Percentiles rank a stretch among this genome's conserved stretches.
phyloP scores from a whole-genome alignment of 2,329 filamentous ascomycete species.

The Scorias spongiosa region DNA sequence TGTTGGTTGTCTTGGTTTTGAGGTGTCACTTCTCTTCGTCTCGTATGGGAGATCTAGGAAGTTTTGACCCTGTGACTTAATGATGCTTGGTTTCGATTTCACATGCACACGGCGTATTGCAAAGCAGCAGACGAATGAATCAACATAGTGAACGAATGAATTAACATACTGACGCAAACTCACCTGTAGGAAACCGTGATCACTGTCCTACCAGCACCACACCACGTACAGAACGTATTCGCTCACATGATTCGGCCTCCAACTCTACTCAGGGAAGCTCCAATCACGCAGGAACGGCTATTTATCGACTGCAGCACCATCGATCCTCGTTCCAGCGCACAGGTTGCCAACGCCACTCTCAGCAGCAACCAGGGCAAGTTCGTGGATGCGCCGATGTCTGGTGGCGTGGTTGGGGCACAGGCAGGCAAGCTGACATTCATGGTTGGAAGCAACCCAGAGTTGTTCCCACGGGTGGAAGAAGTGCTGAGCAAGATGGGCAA shows the following conservation, averaged over 20 bases:
- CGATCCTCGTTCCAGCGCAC: conserved; percentile 69
- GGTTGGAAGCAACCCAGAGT: conserved; percentile 54
- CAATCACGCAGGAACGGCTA: conserved; percentile 44
- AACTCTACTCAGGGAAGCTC: conserved; percentile 32
- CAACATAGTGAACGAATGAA: too few species aligned
- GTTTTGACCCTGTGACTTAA: too few species aligned
- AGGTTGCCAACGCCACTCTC: conserved; percentile 56
- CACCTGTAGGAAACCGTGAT: conserved; percentile 59
- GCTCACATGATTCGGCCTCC: conserved; percentile 52
- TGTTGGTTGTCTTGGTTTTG: conserved; percentile 31
- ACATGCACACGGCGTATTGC: too few species aligned
- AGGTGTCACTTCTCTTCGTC: not conserved
- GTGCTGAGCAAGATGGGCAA: conserved; percentile 72
- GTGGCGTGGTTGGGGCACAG: conserved; percentile 78
- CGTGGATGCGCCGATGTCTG: conserved; percentile 92
- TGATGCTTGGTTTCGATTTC: too few species aligned
- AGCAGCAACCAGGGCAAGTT: conserved; percentile 58
- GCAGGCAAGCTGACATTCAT: conserved; percentile 90
- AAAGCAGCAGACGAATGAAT: too few species aligned
- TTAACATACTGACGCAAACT: too few species aligned
- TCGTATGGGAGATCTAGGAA: not conserved
- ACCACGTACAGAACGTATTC: conserved; percentile 76
- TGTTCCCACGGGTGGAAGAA: conserved; percentile 46
- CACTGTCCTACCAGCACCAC: conserved; percentile 76
- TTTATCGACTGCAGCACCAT: conserved; percentile 98